Conservation (phyloP, 208 protist genomes). For the Lotmaria passim region DNA sequence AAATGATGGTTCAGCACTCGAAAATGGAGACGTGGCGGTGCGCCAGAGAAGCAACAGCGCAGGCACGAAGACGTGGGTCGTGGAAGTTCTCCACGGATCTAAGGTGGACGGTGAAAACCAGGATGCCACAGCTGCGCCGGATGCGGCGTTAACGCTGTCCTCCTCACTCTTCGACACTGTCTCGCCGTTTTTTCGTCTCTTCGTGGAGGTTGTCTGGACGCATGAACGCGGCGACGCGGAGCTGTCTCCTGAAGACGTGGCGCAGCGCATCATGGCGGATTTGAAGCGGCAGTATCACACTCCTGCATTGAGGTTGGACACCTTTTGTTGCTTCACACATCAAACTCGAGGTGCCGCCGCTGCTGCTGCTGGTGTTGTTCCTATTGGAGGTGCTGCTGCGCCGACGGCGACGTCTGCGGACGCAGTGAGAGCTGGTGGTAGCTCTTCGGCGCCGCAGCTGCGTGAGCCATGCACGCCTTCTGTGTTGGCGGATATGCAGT, state of each 20-base stretch:
- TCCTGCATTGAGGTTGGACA: slow-evolving; percentile 18
- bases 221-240: neutral
- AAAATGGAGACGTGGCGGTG: neutral
- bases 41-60: neutral
- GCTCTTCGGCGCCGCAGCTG: neutral
- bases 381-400: too few species aligned
- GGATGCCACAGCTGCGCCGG: neutral
- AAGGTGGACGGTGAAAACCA: neutral
- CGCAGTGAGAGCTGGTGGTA: neutral
- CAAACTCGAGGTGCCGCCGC: neutral
- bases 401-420: too few species aligned
- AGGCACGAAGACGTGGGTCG: slow-evolving; percentile 13
- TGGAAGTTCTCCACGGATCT: slow-evolving; percentile 4
- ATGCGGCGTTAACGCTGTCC: neutral
- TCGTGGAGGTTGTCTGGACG: slow-evolving; percentile 26
- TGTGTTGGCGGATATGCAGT: slow-evolving; percentile 5
- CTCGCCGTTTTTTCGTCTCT: slow-evolving; percentile 16
- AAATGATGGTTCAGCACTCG: neutral
- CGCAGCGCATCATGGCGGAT: slow-evolving; percentile 3
- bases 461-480: slow-evolving; percentile 27
- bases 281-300: slow-evolving; percentile 17
- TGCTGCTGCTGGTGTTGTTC: too few species aligned
- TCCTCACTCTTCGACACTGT: slow-evolving; percentile 10
- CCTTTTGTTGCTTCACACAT: slow-evolving; percentile 21
- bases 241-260: neutral